phyloP scores from a whole-genome alignment of 768 basidiomycete species.

The Chalciporus chontae region DNA sequence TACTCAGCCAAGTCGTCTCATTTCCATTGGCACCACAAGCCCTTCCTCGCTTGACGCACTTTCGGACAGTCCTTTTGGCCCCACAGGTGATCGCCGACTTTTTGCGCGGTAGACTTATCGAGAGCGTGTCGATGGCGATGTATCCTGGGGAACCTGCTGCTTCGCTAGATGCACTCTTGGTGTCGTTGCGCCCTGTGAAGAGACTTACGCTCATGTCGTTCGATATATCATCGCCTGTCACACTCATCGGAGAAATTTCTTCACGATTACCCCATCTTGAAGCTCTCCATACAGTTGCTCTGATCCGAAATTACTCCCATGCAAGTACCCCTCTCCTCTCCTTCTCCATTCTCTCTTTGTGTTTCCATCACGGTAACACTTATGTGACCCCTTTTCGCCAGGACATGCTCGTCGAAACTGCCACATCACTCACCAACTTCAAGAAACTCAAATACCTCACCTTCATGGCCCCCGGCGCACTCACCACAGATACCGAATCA shows the following conservation, averaged over 20 bases:
- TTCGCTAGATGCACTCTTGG: slow-evolving; percentile 43
- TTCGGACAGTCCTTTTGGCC: slow-evolving; percentile 54
- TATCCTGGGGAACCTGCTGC: slow-evolving; percentile 37
- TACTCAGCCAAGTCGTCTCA: not conserved
- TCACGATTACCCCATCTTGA: slow-evolving; percentile 48
- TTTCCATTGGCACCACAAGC: slow-evolving; percentile 36
- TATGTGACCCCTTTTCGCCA: slow-evolving; percentile 14
- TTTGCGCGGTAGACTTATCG: slow-evolving; percentile 45
- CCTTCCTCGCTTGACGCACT: slow-evolving; percentile 45
- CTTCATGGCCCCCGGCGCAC: slow-evolving; percentile 47
- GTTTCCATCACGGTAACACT: not conserved
- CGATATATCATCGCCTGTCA: slow-evolving; percentile 42
- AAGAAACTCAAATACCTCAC: slow-evolving; percentile 49
- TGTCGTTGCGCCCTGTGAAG: slow-evolving; percentile 37
- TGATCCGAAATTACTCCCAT: slow-evolving; percentile 45
- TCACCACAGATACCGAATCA: slow-evolving; percentile 38
- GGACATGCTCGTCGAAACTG: slow-evolving; percentile 42
- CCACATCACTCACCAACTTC: slow-evolving; percentile 40
- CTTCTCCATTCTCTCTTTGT: no score
- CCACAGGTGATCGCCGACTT: slow-evolving; percentile 44
- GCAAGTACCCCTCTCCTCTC: slow-evolving; percentile 31
- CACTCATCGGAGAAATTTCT: slow-evolving; percentile 47
- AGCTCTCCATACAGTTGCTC: slow-evolving; percentile 57
- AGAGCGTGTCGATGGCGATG: slow-evolving; percentile 50
- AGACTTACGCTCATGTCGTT: slow-evolving; percentile 60